A percentile compares a stretch with the other conserved stretches of the same genome.
phyloP scores from a whole-genome alignment of 73 alveolate genomes.

The Symbiodinium pilosum region DNA sequence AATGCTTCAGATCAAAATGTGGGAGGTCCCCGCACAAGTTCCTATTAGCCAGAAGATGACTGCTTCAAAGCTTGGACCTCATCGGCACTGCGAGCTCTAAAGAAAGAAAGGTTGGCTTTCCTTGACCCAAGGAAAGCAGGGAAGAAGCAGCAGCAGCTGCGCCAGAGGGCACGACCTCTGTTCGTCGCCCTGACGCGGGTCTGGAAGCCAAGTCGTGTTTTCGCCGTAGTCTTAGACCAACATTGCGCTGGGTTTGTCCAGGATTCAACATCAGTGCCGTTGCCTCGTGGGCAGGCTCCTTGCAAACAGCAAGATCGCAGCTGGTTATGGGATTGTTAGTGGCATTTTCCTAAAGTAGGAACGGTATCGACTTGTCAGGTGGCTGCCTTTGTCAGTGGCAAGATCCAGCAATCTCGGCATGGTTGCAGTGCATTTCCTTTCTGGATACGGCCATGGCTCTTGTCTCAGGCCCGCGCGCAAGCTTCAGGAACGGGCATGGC shows the following conservation, averaged over 20 bases:
- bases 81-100: neutral
- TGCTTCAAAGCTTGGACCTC: neutral
- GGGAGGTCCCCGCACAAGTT: neutral
- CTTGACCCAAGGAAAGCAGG: slow-evolving; percentile 43
- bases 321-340: too few relatives aligned
- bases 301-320: neutral
- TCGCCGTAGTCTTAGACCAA: neutral
- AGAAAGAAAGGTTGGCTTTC: neutral
- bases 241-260: neutral
- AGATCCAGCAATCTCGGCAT: slow-evolving; percentile 28
- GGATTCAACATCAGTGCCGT: slow-evolving; percentile 34
- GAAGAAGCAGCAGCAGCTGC: slow-evolving; percentile 78
- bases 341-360: too few relatives aligned
- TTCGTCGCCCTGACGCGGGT: slow-evolving; percentile 41
- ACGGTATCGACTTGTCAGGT: neutral
- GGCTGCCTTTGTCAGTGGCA: slow-evolving; percentile 60
- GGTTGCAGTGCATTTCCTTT: neutral
- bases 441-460: neutral
- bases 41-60: neutral
- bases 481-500: neutral
- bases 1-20: too few relatives aligned
- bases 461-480: neutral
- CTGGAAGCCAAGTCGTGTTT: neutral
- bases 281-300: slow-evolving; percentile 67
- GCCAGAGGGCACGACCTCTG: slow-evolving; percentile 68